These are phyloP conservation scores for Dothistroma pini DNA, from an alignment of 2,329 filamentous ascomycete genomes.

Conservation along the genomic window DNA sequence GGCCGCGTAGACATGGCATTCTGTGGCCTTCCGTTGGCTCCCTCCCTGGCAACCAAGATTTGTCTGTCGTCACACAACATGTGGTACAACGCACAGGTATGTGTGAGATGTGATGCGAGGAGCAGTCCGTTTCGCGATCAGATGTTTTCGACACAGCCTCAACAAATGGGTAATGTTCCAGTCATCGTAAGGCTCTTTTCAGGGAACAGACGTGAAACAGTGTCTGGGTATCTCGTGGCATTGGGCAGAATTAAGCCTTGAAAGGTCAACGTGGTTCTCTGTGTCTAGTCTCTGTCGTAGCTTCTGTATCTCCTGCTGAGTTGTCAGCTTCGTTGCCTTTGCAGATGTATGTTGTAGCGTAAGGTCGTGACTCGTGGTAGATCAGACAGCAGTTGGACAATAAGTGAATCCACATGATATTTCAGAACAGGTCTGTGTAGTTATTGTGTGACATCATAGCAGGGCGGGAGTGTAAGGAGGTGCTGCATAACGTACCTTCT, in stretches of 20 bases:
- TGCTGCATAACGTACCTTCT: constrained; percentile 13
- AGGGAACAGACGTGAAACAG: background rate
- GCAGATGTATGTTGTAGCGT: background rate
- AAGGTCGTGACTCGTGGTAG: background rate
- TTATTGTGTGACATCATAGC: constrained; percentile 31
- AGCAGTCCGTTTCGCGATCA: background rate
- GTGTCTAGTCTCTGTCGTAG: background rate
- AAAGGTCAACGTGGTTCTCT: background rate
- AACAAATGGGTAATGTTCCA: background rate
- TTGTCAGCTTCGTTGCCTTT: background rate
- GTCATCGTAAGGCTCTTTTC: background rate
- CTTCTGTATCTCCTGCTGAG: background rate
- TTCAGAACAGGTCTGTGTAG: constrained; percentile 36
- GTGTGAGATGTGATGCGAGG: background rate
- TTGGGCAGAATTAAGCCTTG: no score
- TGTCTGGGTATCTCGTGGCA: background rate
- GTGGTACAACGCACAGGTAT: background rate
- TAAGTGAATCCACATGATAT: constrained; percentile 28
- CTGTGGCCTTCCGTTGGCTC: background rate
- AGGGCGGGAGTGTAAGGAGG: constrained; percentile 2
- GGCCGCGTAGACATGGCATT: background rate
- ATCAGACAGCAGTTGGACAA: constrained; percentile 38
- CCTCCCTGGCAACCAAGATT: background rate
- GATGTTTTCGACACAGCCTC: background rate
- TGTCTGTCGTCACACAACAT: background rate